Base-by-base conservation (phyloP, 768 basidiomycete species). In the Trametes punicea region DNA sequence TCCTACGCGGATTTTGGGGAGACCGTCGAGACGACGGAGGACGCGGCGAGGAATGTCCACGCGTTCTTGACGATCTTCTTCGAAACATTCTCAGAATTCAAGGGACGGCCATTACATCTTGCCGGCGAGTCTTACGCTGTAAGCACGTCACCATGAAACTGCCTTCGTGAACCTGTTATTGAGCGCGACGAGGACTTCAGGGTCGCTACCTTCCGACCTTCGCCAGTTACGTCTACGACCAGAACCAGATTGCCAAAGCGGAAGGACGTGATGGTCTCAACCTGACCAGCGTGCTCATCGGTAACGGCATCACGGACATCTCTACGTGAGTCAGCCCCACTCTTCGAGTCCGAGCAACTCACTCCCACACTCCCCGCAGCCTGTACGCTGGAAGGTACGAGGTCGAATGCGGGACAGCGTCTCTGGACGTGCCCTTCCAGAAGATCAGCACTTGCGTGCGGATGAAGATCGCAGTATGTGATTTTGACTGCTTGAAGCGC, bases 61-160 rank as follows among this genome's bases (percentile, higher is more conserved):
- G 84, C 88, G 0, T 92, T 92, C 70, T 74, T 91, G 50, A 74
- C 81, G 2, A 85, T 93, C 52, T 90, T 91, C 71, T 88, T 90
- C 62, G 85, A 90, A 60, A 84, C 84, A 0, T 93, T 92, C 73
- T 74, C 76, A 13, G 79, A 88, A 60, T 90, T 88, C 69, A 67
- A 81, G 45, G 87, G 86, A 2, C 71, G 89, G 21, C 73, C 80
- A 0, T 75, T 93, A 41, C 87, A 90, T 60, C 74, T 92, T 47
- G 77, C 88, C 0, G 90, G 90, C 11, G 90, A 76, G 71, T 85
- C 73, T 16, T 92, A 91, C 60, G 89, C 81, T 1, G 89, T 88
- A 58, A 55, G 82, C 70, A 6, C n/a, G 25, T 25, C 6, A 10
- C 4, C 4, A 11, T 7, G 10, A 10, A 0, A 2, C 15, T 30